Percentiles rank a stretch among this genome's conserved stretches.
These are phyloP conservation scores for Stenogyne calaminthoides DNA, from an alignment of 305 asterid genomes.

Conservation along the genomic window DNA sequence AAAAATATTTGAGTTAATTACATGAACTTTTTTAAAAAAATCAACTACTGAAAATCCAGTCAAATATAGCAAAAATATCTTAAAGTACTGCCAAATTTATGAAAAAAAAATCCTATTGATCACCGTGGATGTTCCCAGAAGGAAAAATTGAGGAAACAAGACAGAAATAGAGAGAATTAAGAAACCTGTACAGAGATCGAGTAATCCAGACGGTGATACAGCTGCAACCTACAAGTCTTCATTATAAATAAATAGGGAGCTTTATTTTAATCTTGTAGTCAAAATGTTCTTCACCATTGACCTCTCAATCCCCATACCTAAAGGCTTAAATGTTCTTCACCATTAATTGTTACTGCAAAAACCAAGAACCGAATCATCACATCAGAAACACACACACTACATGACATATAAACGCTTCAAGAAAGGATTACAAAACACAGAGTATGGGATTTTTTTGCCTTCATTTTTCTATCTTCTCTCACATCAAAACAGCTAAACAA, in stretches of 20 bases:
- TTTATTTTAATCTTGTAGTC: too few species aligned
- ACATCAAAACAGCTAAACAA: slow-evolving; percentile 56
- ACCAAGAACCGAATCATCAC: slow-evolving; percentile 40
- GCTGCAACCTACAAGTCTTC: too few species aligned
- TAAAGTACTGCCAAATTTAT: neutral
- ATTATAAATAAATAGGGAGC: too few species aligned
- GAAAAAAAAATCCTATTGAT: too few species aligned
- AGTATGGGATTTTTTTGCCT: slow-evolving; percentile 20
- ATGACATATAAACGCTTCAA: neutral
- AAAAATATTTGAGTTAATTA: neutral
- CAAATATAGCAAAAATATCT: neutral
- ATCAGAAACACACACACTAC: too few species aligned
- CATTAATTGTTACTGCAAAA: slow-evolving; percentile 41
- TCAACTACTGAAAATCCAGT: neutral
- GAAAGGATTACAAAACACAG: neutral
- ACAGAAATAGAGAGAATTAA: too few species aligned
- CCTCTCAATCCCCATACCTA: too few species aligned
- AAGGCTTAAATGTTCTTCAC: slow-evolving; percentile 30
- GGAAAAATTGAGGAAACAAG: too few species aligned
- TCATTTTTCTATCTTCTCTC: slow-evolving; percentile 41
- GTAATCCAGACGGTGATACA: too few species aligned
- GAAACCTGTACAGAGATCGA: too few species aligned
- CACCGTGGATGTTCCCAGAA: too few species aligned
- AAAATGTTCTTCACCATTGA: too few species aligned
- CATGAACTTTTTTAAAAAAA: neutral